Evolutionary conservation across 495 filamentous ascomycete genomes (phyloP).

Genomic region (Massariosphaeria phaeospora): DNA sequence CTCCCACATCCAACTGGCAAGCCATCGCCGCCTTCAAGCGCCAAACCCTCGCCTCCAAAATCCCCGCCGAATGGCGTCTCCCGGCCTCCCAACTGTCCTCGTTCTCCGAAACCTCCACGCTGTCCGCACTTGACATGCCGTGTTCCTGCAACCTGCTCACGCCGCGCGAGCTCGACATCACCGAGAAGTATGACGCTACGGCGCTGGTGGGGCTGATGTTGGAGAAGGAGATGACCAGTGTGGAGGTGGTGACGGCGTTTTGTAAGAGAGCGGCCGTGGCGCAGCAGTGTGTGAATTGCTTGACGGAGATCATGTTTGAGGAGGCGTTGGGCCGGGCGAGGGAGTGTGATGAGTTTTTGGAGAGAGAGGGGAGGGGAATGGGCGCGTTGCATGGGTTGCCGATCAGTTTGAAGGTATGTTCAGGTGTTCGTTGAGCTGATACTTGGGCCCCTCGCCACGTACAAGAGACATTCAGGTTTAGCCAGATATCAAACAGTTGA

Average conservation of each 20-base stretch:
- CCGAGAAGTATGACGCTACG: conserved; percentile 25
- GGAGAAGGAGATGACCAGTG: conserved; percentile 3
- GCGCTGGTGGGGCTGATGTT: conserved; percentile 15
- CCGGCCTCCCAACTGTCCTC: conserved; percentile 7
- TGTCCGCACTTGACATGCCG: conserved; percentile 19
- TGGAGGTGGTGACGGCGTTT: conserved; percentile 28
- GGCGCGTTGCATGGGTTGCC: conserved; percentile 68
- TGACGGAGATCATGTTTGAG: conserved; percentile 63
- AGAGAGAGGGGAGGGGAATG: conserved; percentile 45
- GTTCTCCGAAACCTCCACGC: conserved; percentile 6
- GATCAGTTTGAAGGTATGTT: conserved; percentile 38
- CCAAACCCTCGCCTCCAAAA: conserved; percentile 9
- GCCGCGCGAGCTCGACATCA: conserved; percentile 19
- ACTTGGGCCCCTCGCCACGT: no score
- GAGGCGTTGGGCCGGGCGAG: conserved; percentile 55
- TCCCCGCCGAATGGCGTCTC: conserved; percentile 24
- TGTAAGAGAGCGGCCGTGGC: conserved; percentile 34
- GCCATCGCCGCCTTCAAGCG: conserved; percentile 21
- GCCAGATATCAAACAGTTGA: no score
- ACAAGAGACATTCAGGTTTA: no score
- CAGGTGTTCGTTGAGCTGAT: no score
- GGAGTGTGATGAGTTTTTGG: conserved; percentile 53
- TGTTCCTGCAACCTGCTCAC: conserved; percentile 17
- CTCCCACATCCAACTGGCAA: conserved; percentile 13
- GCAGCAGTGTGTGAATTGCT: conserved; percentile 46